Conservation (phyloP, 805 yeast species). For the Yarrowia hollandica region DNA sequence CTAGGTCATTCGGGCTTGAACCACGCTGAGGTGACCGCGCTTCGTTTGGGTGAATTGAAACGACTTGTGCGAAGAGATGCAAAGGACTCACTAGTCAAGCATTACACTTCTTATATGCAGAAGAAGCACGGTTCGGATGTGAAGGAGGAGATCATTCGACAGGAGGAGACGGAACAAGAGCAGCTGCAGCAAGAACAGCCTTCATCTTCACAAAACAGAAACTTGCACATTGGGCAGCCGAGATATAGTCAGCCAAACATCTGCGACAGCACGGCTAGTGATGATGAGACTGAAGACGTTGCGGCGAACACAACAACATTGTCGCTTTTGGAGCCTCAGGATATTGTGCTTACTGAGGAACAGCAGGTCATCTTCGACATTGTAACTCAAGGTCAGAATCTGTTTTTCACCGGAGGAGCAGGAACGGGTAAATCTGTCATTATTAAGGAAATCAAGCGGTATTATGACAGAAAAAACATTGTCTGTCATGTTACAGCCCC, state of each 20-base stretch:
- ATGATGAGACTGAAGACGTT: not conserved
- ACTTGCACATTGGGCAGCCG: not conserved
- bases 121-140: too few species aligned
- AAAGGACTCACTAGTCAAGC: not conserved
- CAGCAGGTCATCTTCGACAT: constrained; percentile 13
- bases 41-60: not conserved
- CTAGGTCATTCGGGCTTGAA: not conserved
- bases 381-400: not conserved
- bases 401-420: constrained; percentile 27
- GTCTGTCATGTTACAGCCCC: constrained; percentile 88
- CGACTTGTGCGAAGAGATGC: not conserved
- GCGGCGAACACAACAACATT: not conserved
- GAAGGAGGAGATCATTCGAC: too few species aligned
- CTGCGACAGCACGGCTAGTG: not conserved
- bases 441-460: not conserved
- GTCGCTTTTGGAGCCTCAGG: constrained; percentile 3
- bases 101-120: not conserved
- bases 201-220: too few species aligned
- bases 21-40: not conserved
- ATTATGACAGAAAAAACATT: not conserved
- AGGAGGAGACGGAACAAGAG: not conserved
- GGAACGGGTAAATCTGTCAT: constrained; percentile 26
- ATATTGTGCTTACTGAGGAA: not conserved
- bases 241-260: not conserved
- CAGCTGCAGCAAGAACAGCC: too few species aligned